Conservation (phyloP, 2,329 filamentous ascomycete genomes). For the Phyllosticta ampelicida region DNA sequence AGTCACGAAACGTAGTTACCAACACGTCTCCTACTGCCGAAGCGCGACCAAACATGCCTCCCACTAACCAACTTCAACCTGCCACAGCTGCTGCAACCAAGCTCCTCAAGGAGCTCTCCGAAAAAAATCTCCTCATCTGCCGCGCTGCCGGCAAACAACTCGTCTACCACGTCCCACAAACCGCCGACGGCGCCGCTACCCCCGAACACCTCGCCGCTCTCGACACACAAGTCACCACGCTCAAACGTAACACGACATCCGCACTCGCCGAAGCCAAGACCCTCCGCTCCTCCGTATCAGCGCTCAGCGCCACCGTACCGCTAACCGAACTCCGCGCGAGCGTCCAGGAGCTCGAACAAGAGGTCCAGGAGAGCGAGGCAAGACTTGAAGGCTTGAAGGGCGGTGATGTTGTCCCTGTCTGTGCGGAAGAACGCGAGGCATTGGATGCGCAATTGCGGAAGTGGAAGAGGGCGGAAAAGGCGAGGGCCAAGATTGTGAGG, state of each 20-base stretch:
- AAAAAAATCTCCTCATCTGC: slow-evolving; percentile 48
- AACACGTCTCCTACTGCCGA: not conserved
- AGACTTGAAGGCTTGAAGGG: slow-evolving; percentile 32
- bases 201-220: slow-evolving; percentile 40
- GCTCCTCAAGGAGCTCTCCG: slow-evolving; percentile 51
- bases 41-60: not conserved
- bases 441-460: slow-evolving; percentile 37
- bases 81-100: slow-evolving; percentile 46
- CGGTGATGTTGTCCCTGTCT: slow-evolving; percentile 36
- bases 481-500: slow-evolving; percentile 38
- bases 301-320: slow-evolving; percentile 39
- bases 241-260: slow-evolving; percentile 35
- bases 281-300: slow-evolving; percentile 36
- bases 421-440: slow-evolving; percentile 35
- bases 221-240: slow-evolving; percentile 36
- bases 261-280: slow-evolving; percentile 39
- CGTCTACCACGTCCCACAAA: slow-evolving; percentile 49
- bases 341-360: slow-evolving; percentile 34
- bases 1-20: slow-evolving; percentile 42
- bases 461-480: slow-evolving; percentile 29
- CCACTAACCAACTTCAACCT: slow-evolving; percentile 2
- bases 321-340: slow-evolving; percentile 38
- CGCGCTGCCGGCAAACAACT: slow-evolving; percentile 51
- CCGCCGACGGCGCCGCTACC: slow-evolving; percentile 37
- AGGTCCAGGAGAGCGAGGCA: slow-evolving; percentile 31